Conservation (phyloP, 2,329 filamentous ascomycete species). For the Microsporum audouinii region DNA sequence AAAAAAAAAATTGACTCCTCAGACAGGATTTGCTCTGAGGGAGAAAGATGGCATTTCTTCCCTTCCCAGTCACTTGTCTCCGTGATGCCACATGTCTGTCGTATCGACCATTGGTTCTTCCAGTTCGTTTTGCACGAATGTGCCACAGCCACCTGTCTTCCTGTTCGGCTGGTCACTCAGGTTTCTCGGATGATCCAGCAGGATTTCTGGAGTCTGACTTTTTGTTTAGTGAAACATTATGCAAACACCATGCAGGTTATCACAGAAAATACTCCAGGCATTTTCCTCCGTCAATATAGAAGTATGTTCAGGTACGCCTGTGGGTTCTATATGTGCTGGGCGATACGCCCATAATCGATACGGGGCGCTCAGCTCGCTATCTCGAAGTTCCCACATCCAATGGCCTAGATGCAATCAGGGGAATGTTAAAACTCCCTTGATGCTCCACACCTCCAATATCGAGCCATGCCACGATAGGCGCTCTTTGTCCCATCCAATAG, state of each 20-base stretch:
- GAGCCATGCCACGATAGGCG: slow-evolving; percentile 3
- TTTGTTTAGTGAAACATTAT: neutral
- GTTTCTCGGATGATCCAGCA: neutral
- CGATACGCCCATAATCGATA: neutral
- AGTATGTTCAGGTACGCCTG: neutral
- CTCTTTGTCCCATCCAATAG: neutral
- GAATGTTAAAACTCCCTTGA: neutral
- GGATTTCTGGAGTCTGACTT: neutral
- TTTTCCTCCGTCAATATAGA: neutral
- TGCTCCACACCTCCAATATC: neutral
- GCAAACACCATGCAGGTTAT: neutral
- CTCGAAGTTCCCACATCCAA: neutral
- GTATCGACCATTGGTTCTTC: neutral
- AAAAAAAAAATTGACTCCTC: neutral
- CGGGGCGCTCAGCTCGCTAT: neutral
- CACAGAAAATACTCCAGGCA: neutral
- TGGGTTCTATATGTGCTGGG: neutral
- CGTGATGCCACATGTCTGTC: neutral
- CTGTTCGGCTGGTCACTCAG: neutral
- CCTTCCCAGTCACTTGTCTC: neutral
- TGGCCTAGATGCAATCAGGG: neutral
- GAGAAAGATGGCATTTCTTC: neutral
- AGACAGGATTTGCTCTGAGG: neutral
- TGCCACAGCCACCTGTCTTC: neutral
- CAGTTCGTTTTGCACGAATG: neutral